Evolutionary conservation across 2,329 filamentous ascomycete genomes (phyloP).

Genomic region (Nemania sp.): DNA sequence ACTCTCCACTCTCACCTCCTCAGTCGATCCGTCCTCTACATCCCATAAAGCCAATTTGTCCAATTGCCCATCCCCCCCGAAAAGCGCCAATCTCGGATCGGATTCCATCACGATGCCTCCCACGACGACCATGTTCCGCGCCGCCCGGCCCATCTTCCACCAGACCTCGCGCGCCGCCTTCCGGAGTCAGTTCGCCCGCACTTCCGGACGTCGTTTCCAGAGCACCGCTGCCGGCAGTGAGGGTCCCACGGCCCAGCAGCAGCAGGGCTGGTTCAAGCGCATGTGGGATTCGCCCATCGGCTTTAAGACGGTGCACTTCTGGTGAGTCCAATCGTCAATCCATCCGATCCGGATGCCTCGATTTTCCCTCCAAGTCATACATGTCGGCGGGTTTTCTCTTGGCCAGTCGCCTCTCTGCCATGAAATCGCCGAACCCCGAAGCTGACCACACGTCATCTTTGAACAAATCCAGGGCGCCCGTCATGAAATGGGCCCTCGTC

Average conservation of each 20-base stretch:
- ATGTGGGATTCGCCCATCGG: conserved; percentile 84
- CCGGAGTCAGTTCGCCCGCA: conserved; percentile 48
- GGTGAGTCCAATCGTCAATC: conserved; percentile 57
- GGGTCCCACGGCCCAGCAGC: conserved; percentile 45
- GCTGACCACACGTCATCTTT: not conserved
- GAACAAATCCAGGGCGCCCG: conserved; percentile 75
- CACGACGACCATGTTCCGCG: conserved; percentile 56
- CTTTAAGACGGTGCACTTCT: conserved; percentile 96
- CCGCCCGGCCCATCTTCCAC: conserved; percentile 58
- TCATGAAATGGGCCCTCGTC: conserved; percentile 98
- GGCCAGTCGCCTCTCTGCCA: not conserved
- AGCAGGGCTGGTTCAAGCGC: conserved; percentile 68
- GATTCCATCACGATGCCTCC: conserved; percentile 47
- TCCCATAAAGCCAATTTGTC: not conserved
- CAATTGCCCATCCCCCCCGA: not conserved
- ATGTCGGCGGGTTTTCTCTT: not conserved
- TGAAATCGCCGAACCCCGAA: not conserved
- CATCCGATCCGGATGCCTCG: not conserved
- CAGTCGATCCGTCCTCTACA: not conserved
- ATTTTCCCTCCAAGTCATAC: not conserved
- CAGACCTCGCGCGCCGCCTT: conserved; percentile 59
- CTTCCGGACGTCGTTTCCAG: conserved; percentile 68
- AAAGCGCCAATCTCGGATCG: not conserved
- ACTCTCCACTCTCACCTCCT: conserved; percentile 15
- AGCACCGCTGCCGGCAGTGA: conserved; percentile 58